These are phyloP conservation scores for Pythium monospermum DNA, from an alignment of 352 stramenopile genomes.

Conservation along the genomic window DNA sequence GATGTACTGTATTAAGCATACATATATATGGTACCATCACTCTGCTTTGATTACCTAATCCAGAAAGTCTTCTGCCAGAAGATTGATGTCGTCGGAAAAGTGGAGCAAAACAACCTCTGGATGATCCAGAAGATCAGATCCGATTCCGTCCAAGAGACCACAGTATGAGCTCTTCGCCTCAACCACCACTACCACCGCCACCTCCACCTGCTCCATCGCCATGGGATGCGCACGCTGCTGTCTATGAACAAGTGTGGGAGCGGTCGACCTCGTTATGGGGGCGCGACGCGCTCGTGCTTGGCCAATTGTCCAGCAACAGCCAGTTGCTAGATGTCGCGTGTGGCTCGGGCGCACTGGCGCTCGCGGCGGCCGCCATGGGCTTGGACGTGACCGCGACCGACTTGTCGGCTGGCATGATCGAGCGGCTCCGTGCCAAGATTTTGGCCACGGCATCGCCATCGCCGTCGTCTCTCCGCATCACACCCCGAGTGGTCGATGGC, in stretches of 20 bases:
- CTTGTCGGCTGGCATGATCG: slow-evolving; percentile 12
- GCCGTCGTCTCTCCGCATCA: not conserved
- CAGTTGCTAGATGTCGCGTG: slow-evolving; percentile 17
- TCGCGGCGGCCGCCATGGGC: slow-evolving; percentile 4
- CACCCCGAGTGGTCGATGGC: slow-evolving; percentile 8
- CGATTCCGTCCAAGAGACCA: no score
- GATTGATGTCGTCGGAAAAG: no score
- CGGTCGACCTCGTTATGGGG: slow-evolving; percentile 12
- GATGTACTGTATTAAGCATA: no score
- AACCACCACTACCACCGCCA: no score
- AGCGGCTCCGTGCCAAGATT: slow-evolving; percentile 9
- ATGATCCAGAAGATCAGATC: no score
- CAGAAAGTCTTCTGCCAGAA: no score
- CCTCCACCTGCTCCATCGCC: not conserved
- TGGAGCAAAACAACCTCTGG: no score
- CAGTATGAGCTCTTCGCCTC: no score
- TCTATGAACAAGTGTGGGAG: slow-evolving; percentile 20
- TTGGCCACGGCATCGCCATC: no score
- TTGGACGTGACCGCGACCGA: slow-evolving; percentile 12
- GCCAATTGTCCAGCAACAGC: not conserved
- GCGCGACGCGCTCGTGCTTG: slow-evolving; percentile 12
- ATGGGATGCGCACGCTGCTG: slow-evolving; percentile 8
- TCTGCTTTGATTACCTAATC: no score
- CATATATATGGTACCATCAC: no score
- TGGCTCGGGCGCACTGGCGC: slow-evolving; percentile 7